These are phyloP conservation scores for Phytopythium mirpurense DNA, from an alignment of 352 stramenopile genomes.

Conservation along the genomic window DNA sequence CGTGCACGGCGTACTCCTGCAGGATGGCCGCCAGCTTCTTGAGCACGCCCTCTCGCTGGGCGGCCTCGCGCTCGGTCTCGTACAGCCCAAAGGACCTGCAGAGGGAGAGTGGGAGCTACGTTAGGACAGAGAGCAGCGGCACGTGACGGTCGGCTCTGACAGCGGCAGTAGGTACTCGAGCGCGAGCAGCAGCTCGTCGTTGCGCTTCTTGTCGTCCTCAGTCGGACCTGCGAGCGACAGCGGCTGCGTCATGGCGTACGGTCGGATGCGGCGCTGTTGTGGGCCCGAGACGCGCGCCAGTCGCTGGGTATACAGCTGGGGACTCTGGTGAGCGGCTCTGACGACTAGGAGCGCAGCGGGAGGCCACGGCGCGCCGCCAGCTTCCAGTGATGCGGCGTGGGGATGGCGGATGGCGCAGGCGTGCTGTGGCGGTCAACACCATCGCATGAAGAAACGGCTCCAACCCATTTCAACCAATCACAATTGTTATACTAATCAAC, in stretches of 20 bases:
- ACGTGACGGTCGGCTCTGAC: no score
- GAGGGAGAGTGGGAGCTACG: no score
- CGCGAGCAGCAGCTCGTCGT: constrained; percentile 57
- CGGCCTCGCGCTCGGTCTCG: constrained; percentile 65
- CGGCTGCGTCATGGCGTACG: constrained; percentile 43
- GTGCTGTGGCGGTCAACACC: not conserved
- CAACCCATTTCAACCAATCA: not conserved
- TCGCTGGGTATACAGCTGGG: not conserved
- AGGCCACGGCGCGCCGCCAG: not conserved
- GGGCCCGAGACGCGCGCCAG: not conserved
- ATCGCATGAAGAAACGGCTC: no score
- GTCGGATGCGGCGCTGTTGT: not conserved
- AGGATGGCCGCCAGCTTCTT: constrained; percentile 55
- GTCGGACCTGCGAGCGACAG: constrained; percentile 67
- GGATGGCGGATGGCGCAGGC: no score
- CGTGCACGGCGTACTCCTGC: constrained; percentile 74
- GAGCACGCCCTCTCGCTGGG: constrained; percentile 59
- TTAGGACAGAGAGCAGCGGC: not conserved
- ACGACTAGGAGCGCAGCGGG: not conserved
- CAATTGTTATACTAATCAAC: not conserved
- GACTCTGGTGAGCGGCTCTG: not conserved
- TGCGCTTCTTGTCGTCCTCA: constrained; percentile 59
- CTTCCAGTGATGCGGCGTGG: no score
- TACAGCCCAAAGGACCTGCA: constrained; percentile 58
- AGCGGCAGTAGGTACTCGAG: no score